phyloP scores from a whole-genome alignment of 2,329 filamentous ascomycete species.

The Nannizziopsis barbatae region DNA sequence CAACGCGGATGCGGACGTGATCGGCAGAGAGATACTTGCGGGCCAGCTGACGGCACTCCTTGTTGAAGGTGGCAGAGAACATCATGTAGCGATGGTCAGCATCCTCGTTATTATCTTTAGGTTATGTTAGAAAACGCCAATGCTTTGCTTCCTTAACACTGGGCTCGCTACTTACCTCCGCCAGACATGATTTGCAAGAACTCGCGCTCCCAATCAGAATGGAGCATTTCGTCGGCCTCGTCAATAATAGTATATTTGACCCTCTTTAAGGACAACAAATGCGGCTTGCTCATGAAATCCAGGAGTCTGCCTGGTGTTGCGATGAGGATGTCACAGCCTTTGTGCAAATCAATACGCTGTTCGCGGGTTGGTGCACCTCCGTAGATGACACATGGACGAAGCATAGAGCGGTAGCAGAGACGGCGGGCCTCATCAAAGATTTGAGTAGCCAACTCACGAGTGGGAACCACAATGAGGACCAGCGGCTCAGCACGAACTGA shows the following conservation, averaged over 20 bases:
- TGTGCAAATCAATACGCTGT: constrained; percentile 61
- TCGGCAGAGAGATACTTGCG: constrained; percentile 61
- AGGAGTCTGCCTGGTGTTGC: constrained; percentile 76
- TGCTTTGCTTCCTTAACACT: neutral
- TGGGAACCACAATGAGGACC: constrained; percentile 74
- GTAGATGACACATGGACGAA: constrained; percentile 82
- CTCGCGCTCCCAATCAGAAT: constrained; percentile 64
- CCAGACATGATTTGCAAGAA: constrained; percentile 66
- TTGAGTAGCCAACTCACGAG: constrained; percentile 81
- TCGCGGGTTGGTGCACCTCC: constrained; percentile 64
- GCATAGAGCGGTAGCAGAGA: constrained; percentile 87
- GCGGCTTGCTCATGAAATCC: constrained; percentile 66
- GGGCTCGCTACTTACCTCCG: constrained; percentile 53
- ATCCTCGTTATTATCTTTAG: constrained; percentile 60
- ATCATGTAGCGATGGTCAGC: constrained; percentile 60
- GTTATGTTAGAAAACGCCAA: neutral
- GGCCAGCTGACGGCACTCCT: constrained; percentile 63
- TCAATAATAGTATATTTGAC: constrained; percentile 62
- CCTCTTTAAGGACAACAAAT: constrained; percentile 23
- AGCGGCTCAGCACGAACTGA: constrained; percentile 69
- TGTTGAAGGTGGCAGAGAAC: constrained; percentile 92
- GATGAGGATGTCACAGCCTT: constrained; percentile 81
- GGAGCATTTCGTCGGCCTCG: constrained; percentile 88
- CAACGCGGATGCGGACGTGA: constrained; percentile 71
- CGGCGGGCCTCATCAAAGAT: constrained; percentile 91